Evolutionary conservation across 257 asterid species (phyloP), one percentile per base, ranked within the genome.

Genomic region (Vinca minor): DNA sequence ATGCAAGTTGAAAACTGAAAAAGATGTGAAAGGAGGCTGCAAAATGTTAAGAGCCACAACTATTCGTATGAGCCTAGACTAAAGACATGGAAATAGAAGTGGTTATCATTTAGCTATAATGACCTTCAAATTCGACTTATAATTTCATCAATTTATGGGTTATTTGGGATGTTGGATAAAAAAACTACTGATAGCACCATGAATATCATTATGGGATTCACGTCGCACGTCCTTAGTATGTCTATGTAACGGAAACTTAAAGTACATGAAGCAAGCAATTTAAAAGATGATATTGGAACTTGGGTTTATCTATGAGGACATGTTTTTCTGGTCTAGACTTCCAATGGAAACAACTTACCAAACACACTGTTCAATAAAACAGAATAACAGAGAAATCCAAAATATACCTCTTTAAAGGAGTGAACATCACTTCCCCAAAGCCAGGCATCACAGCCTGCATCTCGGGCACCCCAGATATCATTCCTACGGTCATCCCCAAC

Each of bases 371-470:
- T 36, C 47, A 20, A 0, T 25, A n/a, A 56, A 55, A 32, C 41
- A 32, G 44, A 41, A n/a, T 4, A 58, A 41, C 11, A 38, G 34
- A 18, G 8, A 34, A 25, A 9, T 21, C 6, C 41, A 17, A 36
- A 67, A n/a, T n/a, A 55, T 79, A 89, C 99, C 99, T 93, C 99
- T 79, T 84, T 78, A 79, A 93, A 93, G 77, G 97, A 89, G 65
- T 70, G 76, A 2, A 89, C 97, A 49, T 93, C 99, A 59, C 90
- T 84, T 44, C 99, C 99, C 99, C 97, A 93, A 49, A 93, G 97
- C 99, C 97, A 93, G 36, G 95, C 99, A 74, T 93, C 99, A 66
- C 96, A 85, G 11, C 99, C 99, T 44, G 97, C 99, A 78, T 84
- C 99, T 74, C 97, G 76, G 38, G 96, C 99, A 63, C 99, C 99